A percentile compares a stretch with the other conserved stretches of the same genome.
phyloP scores from a whole-genome alignment of 1,284 basidiomycete genomes.

The Ustilago loliicola region DNA sequence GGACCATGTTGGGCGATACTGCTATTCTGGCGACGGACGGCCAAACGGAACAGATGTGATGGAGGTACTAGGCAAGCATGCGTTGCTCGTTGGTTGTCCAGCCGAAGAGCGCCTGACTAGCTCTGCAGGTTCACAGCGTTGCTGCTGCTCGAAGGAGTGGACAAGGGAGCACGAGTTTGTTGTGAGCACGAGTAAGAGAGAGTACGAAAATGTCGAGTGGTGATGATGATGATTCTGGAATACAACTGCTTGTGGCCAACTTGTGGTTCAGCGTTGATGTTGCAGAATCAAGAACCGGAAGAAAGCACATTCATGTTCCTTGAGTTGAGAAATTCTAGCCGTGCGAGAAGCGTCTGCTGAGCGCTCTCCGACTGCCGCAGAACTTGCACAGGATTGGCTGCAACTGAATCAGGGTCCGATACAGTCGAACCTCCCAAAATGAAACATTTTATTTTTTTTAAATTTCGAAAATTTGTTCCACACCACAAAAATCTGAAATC shows the following conservation, averaged over 20 bases:
- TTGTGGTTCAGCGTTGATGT: not conserved
- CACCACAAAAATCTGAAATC: no score
- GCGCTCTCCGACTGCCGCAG: not conserved
- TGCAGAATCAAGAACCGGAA: conserved; percentile 20
- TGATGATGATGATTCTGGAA: not conserved
- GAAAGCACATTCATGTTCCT: not conserved
- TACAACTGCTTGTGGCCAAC: not conserved
- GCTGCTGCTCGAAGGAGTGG: not conserved
- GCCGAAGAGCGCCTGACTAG: not conserved
- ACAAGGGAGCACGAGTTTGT: not conserved
- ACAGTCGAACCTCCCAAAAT: no score
- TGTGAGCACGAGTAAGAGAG: not conserved
- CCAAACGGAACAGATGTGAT: not conserved
- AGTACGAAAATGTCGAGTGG: not conserved
- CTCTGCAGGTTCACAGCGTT: not conserved
- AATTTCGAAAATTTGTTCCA: no score
- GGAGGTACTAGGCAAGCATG: not conserved
- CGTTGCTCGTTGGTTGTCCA: not conserved
- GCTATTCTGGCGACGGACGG: not conserved
- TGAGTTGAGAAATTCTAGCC: not conserved
- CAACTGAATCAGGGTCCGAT: not conserved
- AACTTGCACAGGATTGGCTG: conserved; percentile 1
- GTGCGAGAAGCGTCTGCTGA: conserved; percentile 13
- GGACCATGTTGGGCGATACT: conserved; percentile 25
- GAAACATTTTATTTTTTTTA: no score